Base-by-base conservation (phyloP, 2,329 filamentous ascomycete species). In the Shiraia sp. region DNA sequence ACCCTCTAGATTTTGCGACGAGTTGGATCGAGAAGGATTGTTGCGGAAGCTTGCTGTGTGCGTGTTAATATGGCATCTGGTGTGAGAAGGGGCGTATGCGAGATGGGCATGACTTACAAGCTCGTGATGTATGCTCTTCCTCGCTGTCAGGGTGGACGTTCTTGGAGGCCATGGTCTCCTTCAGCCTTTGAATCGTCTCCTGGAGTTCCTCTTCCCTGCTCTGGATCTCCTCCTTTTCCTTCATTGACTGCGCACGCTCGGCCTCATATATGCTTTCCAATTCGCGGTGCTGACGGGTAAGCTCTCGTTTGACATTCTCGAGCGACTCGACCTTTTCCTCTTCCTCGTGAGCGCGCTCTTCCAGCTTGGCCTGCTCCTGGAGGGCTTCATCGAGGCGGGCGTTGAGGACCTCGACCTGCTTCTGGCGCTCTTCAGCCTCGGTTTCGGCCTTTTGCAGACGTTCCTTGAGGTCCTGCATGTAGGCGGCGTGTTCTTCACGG, bases 261-360 rank as follows among this genome's bases (percentile, higher is more conserved):
- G 87, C 84, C 69, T 97, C 92, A 68, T 96, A 95, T 52, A 95
- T 91, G 51, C 85, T 84, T 70, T 96, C 91, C 74, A 96, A 85
- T 68, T 99, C 93, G 51, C 92, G 83, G 63, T 89, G 88, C 70
- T 95, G 87, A 51, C 90, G 82, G 22, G 85, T 82, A 40, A 86
- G 79, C 56, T 97, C 91, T 57, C 88, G 83, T 73, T 93, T 91
- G 62, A 95, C 89, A 59, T 88, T 90, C 62, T 85, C 83, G 39
- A 97, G 77, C 6, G 80, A 76, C 69, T 96, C 90, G 44, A 92
- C 81, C 62, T 86, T 84, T 68, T 92, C 88, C 48, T 93, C 90
- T 61, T 83, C 85, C 70, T 96, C 91, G 66, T 96, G 91, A 32
- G 87, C 78, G 51, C 83, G 84, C 67, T 97, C 92, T 69, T 99